Evolutionary conservation across 768 basidiomycete genomes (phyloP).

Genomic region (Boletus fagicola): DNA sequence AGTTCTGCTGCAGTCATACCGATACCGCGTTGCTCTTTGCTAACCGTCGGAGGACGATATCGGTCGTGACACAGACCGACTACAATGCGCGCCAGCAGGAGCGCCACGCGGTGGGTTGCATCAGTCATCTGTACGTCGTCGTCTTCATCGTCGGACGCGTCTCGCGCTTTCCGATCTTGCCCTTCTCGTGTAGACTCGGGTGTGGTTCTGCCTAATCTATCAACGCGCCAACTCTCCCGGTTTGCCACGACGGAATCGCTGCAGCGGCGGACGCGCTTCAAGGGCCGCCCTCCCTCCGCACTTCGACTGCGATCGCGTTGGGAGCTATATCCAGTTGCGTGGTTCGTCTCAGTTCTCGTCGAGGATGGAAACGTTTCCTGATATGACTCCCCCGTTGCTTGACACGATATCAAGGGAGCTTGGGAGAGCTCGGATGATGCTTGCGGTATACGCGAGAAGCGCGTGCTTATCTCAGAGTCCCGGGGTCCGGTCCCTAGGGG

Average conservation of each 20-base stretch:
- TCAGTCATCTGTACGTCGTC: not conserved
- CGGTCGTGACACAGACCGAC: slow-evolving; percentile 25
- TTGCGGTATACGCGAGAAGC: slow-evolving; percentile 13
- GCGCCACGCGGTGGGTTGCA: slow-evolving; percentile 17
- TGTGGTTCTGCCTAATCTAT: slow-evolving; percentile 16
- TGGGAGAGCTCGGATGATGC: slow-evolving; percentile 2
- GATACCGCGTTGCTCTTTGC: slow-evolving; percentile 7
- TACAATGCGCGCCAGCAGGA: slow-evolving; percentile 22
- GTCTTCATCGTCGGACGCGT: slow-evolving; percentile 1
- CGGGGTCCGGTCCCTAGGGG: slow-evolving; percentile 9
- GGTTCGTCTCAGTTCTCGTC: not conserved
- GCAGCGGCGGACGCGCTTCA: slow-evolving; percentile 27
- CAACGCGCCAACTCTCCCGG: not conserved
- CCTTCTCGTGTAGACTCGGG: slow-evolving; percentile 7
- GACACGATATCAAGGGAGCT: slow-evolving; percentile 1
- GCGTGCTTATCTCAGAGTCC: slow-evolving; percentile 15
- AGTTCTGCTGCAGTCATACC: slow-evolving; percentile 32
- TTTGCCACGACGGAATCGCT: slow-evolving; percentile 15
- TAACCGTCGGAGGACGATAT: slow-evolving; percentile 12
- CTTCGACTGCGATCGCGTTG: slow-evolving; percentile 17
- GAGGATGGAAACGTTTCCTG: slow-evolving; percentile 12
- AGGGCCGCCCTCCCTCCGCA: slow-evolving; percentile 28
- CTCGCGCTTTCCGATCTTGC: not conserved
- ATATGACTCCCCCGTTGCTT: slow-evolving; percentile 9
- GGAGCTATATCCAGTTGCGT: not conserved